Conservation (phyloP, 1,284 basidiomycete species). For the Vanrija sp. region DNA sequence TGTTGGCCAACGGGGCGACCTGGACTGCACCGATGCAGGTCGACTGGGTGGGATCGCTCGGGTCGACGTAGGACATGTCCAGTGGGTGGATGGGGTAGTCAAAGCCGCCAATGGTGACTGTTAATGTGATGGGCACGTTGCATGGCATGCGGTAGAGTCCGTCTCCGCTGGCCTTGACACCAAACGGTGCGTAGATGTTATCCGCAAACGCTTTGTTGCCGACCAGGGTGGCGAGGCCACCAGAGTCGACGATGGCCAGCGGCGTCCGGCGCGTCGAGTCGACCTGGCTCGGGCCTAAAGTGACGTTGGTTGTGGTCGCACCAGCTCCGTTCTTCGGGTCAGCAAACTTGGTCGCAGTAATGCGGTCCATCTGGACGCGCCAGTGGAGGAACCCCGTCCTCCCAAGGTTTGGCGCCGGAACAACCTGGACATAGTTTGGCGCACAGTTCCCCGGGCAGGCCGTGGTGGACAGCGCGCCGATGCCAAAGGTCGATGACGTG, state of each 20-base stretch:
- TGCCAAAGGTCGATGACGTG: slow-evolving; percentile 38
- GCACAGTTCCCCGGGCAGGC: slow-evolving; percentile 41
- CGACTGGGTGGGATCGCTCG: slow-evolving; percentile 28
- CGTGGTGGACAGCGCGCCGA: slow-evolving; percentile 29
- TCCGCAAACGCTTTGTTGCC: slow-evolving; percentile 32
- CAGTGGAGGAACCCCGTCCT: slow-evolving; percentile 42
- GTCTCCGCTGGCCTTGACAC: slow-evolving; percentile 32
- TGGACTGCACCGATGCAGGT: slow-evolving; percentile 46
- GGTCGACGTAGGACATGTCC: slow-evolving; percentile 45
- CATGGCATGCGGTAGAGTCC: slow-evolving; percentile 46
- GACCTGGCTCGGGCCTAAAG: slow-evolving; percentile 29
- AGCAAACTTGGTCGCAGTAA: slow-evolving; percentile 28
- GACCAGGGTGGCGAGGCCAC: slow-evolving; percentile 44
- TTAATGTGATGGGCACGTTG: slow-evolving; percentile 36
- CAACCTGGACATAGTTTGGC: slow-evolving; percentile 37
- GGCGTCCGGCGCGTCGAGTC: slow-evolving; percentile 27
- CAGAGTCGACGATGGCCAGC: slow-evolving; percentile 45
- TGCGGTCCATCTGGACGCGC: slow-evolving; percentile 31
- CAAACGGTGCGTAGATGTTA: slow-evolving; percentile 38
- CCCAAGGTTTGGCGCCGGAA: slow-evolving; percentile 40
- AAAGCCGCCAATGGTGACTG: slow-evolving; percentile 38
- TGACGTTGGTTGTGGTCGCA: slow-evolving; percentile 17
- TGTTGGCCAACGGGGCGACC: slow-evolving; percentile 28
- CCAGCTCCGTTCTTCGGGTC: slow-evolving; percentile 26
- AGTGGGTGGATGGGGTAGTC: slow-evolving; percentile 44